Base-by-base conservation (phyloP, 345 rosid genomes). In the Arabis hirsuta region DNA sequence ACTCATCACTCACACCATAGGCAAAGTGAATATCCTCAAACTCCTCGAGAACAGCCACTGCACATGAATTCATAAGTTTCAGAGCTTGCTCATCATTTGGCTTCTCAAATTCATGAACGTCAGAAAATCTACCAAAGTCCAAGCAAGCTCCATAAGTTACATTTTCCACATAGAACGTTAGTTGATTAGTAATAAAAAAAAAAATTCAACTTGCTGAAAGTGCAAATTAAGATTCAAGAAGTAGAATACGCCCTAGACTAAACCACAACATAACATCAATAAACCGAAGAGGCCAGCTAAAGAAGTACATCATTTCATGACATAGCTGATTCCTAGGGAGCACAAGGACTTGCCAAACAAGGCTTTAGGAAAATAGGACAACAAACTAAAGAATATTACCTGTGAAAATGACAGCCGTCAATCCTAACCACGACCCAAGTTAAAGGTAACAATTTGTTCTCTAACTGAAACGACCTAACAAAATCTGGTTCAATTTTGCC, bases 401-500 rank as follows among this genome's bases (percentile, higher is more conserved):
- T 85, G 87, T 94, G 98, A 82, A 94, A 94, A 73, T 94, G 96
- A 74, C 93, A 89, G 71, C 98, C 98, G 74, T 94, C 98, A 73
- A 91, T 85, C 78, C 98, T 84, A 64, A 94, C 73, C 47, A 94
- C 88, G 24, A 88, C 80, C 95, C 97, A 94, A 44, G 90, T 87
- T 51, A 79, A 84, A 55, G 89, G 91, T 85, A 91, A 80, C 85
- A 91, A 59, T 74, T 85, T 94, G 78, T 73, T 87, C 73, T 91
- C 95, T 50, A 82, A 89, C 73, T 78, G 66, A 78, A 91, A 91
- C 61, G 88, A 89, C 67, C 81, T 80, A 27, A 91, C 31, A 58
- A 79, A 85, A 39, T 88, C 95, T 52, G 88, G 81, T 58, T 85
- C 87, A 63, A 83, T 72, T 77, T 84, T 91, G 58, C 81, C 57